Evolutionary conservation across 1,284 basidiomycete genomes (phyloP), one percentile per base, ranked within the genome.

Genomic region (Polyporus tsugae): DNA sequence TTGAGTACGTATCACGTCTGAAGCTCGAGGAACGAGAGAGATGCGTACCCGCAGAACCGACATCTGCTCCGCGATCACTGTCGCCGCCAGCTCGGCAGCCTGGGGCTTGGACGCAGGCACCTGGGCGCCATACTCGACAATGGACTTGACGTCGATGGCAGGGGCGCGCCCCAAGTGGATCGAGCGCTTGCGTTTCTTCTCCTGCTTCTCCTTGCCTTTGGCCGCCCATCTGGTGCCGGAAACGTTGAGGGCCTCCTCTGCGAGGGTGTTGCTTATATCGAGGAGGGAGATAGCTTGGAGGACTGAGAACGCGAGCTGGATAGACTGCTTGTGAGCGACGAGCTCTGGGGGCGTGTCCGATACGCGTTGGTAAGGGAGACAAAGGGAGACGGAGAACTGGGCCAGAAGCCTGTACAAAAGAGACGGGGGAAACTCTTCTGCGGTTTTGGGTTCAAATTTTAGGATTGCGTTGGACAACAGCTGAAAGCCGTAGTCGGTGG

Each of bases 381-480:
- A 13, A 70, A 73, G 35, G 70, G 62, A 15, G 29, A 53, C 6
- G 52, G 52, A 53, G 25, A 53, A 53, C 52, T 57, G 65, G 36
- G 52, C 44, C 70, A 84, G 83, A 73, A 89, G 78, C 44, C 80
- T 69, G 33, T 76, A 73, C 46, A 82, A 39, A 4, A 65, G 15
- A 13, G 71, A 74, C 4, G 55, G 10, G 7, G 39, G 38, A 36
- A 63, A 72, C 4, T 35, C 38, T 5, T 62, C 63, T 6, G 68
- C 57, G 2, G 35, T 39, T 11, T 22, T 35, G 6, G 70, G 70
- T 36, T 5, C 6, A 11, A 10, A 17, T 53, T 53, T 29, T 7
- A 59, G 13, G 19, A 59, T 36, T 59, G 38, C 19, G 57, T 38
- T 35, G 22, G 36, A 59, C 19, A 59, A 10, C 1, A 22, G 35